Evolutionary conservation across 805 yeast species (phyloP), one percentile per base, ranked within the genome.

Genomic region (Ogataea glucozyma): DNA sequence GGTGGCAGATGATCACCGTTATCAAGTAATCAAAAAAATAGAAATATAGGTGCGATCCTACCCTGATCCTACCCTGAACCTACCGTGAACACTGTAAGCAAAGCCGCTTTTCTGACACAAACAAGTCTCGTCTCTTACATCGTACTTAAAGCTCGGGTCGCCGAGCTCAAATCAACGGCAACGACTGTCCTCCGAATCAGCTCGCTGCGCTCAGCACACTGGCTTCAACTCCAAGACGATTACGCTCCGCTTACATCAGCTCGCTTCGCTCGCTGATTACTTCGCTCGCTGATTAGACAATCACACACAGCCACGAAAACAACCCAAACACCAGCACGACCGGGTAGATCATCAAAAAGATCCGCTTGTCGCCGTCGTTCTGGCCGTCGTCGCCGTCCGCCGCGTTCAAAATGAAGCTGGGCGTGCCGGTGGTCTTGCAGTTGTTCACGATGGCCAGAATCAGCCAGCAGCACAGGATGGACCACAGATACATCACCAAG

Each of bases 231-330:
- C n/a, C n/a, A n/a, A n/a, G n/a, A n/a, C n/a, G n/a, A n/a, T n/a
- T n/a, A n/a, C n/a, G 14, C 30, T 26, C n/a, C 11, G 10, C 14
- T 11, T 6, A n/a, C 10, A n/a, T 6, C 30, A 26, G n/a, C 16
- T 27, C 31, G 18, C 13, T 18, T 31, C 34, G 22, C 23, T 31
- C 34, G 34, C n/a, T 13, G 12, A 8, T 23, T 23, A 9, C 8
- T 23, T 12, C 11, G 9, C n/a, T n/a, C n/a, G n/a, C n/a, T n/a
- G n/a, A n/a, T 47, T 57, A 73, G 14, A 78, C 71, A 32, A 78
- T 77, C 12, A 77, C 75, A 40, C 69, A 73, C 24, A 78, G 64
- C 82, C 82, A 78, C 26, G 78, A 66, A 48, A 78, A 70, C 2
- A 75, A 66, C 2, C 77, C 71, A 54, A 72, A 78, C 60, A 77